Evolutionary conservation across 441 rosid genomes (phyloP), one percentile per base, ranked within the genome.

Genomic region (California macrophylla): DNA sequence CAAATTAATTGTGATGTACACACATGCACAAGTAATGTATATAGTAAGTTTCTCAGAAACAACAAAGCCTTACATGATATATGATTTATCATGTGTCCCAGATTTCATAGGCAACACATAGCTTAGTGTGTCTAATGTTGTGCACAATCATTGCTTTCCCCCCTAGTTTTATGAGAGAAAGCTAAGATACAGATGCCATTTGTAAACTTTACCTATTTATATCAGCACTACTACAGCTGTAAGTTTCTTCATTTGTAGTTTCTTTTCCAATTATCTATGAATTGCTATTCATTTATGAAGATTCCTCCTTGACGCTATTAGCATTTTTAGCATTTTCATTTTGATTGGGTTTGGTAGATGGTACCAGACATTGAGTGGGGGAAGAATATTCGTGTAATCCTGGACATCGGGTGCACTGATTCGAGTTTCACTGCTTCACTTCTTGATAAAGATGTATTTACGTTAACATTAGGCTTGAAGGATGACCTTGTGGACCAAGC

Each of bases 381-480:
- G 69, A 90, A 84, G 71, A 87, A 77, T 32, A 74, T 95, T 45
- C 93, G 96, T 18, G 96, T 93, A 54, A 52, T 89, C 67, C 81
- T 93, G 85, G 98, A 93, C 77, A 95, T 93, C 76, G 98, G 98
- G 76, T 93, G 97, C 77, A 97, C 96, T 56, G 98, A 89, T 74
- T 97, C 98, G 71, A 91, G 98, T 78, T 91, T 93, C 71, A 97
- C 97, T 66, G 97, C 96, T 67, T 93, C 62, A 73, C 87, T 91
- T 6, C 89, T 94, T 52, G 96, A 91, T 6, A 90, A 82, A 77
- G 93, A 91, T 75, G 97, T 87, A 68, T 82, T 91, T 9, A 81
- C 96, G 21, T 88, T 93, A 92, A 91, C 97, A 0, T 93, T 94
- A 69, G 97, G 97, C 23, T 96, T 97, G 23, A 94, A 94, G 67